Base-by-base conservation (phyloP, 129 eudicot genomes). In the Escallonia rubra region DNA sequence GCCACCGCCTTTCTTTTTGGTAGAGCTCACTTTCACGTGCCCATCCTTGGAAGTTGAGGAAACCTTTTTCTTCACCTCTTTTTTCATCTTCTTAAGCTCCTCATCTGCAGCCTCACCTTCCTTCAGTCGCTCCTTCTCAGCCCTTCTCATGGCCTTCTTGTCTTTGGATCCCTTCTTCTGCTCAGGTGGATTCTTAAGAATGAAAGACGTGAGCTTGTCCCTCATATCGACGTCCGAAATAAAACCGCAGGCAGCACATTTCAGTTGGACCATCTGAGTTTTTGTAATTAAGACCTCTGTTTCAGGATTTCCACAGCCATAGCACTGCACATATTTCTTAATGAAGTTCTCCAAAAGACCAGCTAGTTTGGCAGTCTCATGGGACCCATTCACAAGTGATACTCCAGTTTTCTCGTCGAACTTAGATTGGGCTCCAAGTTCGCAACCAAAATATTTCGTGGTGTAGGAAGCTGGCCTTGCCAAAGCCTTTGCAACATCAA, bases 41-140 rank as follows among this genome's bases (percentile, higher is more conserved):
- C 34, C 34, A 23, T 23, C 34, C 34, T 23, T 23, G 34, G 34
- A 23, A 5, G 84, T 57, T 10, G 81, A 43, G 14, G 64, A n/a
- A 12, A 57, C 72, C 61, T 82, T 85, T 80, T 85, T 88, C 56
- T 81, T 80, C 38, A 66, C 86, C 10, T 85, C 96, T 77, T 85
- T 88, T 59, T 87, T 82, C 11, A 82, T 43, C 71, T 82, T 88
- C 82, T 88, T 88, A 66, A 47, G 78, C 71, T 82, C 96, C 67
- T 88, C 87, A 78, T 88, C 96, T 23, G 91, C 92, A 8, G 79
- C 85, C 66, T 85, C 96, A 23, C 96, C 96, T 80, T 88, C 96
- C 83, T 85, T 85, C 10, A 85, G 63, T 2, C 96, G 76, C 65
- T 85, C 91, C 66, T 85, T 85, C 68, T 88, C 96, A 53, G 96